A percentile compares a stretch with the other conserved stretches of the same genome.
phyloP scores from a whole-genome alignment of 2,329 filamentous ascomycete species.

The Botrytis byssoidea region DNA sequence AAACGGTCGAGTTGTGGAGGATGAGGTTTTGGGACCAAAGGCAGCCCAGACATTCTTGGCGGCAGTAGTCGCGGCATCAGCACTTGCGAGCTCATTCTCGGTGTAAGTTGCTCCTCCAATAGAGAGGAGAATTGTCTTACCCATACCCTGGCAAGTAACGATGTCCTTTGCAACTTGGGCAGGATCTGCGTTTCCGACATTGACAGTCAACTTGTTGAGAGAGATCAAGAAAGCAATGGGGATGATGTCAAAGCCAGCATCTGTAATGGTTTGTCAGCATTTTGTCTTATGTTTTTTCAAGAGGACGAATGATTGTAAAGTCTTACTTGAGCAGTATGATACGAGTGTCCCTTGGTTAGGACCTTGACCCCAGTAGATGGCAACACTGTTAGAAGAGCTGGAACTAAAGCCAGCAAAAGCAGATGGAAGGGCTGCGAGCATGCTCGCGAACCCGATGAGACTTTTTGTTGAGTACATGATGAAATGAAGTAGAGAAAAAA shows the following conservation, averaged over 20 bases:
- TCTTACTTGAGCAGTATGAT: conserved; percentile 22
- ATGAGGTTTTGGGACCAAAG: conserved; percentile 58
- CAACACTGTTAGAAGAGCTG: conserved; percentile 51
- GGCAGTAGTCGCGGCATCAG: conserved; percentile 50
- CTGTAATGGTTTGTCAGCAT: conserved; percentile 4
- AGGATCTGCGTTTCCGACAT: conserved; percentile 18
- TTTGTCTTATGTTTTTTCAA: neutral
- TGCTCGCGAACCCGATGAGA: conserved; percentile 15
- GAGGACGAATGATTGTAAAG: neutral
- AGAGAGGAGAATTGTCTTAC: conserved; percentile 70
- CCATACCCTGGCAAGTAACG: conserved; percentile 19
- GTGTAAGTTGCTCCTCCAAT: conserved; percentile 69
- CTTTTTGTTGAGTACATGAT: conserved; percentile 22
- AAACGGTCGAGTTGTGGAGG: conserved; percentile 60
- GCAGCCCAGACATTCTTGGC: conserved; percentile 67
- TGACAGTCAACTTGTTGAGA: conserved; percentile 14
- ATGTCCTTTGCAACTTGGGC: conserved; percentile 20
- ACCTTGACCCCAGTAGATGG: conserved; percentile 60
- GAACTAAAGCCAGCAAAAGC: conserved; percentile 45
- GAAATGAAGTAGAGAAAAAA: conserved; percentile 14
- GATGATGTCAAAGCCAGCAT: conserved; percentile 10
- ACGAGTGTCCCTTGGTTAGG: conserved; percentile 17
- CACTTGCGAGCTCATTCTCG: conserved; percentile 62
- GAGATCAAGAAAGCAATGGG: conserved; percentile 17
- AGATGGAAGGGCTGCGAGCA: conserved; percentile 31